Evolutionary conservation across 805 yeast species (phyloP).

Genomic region (Kuraishia molischiana): DNA sequence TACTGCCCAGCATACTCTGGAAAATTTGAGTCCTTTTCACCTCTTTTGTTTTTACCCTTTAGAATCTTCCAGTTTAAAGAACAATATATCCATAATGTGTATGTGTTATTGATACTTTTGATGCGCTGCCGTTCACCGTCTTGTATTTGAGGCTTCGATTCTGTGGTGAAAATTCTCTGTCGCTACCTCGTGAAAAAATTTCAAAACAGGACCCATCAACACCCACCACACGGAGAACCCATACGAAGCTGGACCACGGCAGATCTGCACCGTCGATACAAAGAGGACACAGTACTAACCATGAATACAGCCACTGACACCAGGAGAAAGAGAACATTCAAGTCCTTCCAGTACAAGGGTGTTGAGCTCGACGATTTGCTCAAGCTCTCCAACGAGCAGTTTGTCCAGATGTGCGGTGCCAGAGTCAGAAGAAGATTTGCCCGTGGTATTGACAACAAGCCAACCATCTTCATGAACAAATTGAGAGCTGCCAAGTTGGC

Average conservation of each 20-base stretch:
- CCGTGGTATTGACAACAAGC: constrained; percentile 93
- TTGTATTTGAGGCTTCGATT: too few relatives aligned
- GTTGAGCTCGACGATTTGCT: constrained; percentile 92
- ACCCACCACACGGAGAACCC: too few relatives aligned
- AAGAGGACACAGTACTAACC: not conserved
- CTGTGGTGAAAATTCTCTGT: too few relatives aligned
- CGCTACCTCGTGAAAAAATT: too few relatives aligned
- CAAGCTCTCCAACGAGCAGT: constrained; percentile 93
- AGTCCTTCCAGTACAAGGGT: constrained; percentile 98
- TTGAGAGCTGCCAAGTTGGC: constrained; percentile 95
- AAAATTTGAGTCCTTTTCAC: too few relatives aligned
- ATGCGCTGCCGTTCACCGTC: too few relatives aligned
- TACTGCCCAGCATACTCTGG: too few relatives aligned
- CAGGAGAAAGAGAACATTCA: constrained; percentile 85
- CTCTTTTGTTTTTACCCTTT: too few relatives aligned
- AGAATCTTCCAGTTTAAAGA: too few relatives aligned
- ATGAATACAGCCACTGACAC: constrained; percentile 17
- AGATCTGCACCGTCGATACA: too few relatives aligned
- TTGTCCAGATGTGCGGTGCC: constrained; percentile 92
- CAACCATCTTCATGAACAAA: constrained; percentile 93
- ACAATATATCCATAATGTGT: not conserved
- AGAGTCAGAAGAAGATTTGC: constrained; percentile 99
- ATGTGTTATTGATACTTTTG: not conserved
- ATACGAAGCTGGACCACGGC: too few relatives aligned
- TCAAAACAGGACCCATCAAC: too few relatives aligned